Evolutionary conservation across 2,329 filamentous ascomycete genomes (phyloP).

Genomic region (Pseudovirgaria hyperparasitica): DNA sequence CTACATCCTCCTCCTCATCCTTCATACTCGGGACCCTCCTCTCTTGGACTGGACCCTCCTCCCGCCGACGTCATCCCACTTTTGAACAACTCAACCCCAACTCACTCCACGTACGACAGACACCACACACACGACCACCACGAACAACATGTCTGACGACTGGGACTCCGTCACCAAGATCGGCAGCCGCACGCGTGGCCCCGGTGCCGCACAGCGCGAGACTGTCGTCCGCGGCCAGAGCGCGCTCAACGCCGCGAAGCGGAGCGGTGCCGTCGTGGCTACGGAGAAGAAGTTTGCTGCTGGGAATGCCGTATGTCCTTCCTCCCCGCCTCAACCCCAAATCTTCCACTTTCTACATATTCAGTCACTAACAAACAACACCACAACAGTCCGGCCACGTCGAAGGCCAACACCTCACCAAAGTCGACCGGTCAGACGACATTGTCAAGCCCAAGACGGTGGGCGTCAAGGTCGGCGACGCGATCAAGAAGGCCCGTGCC

Average conservation of each 20-base stretch:
- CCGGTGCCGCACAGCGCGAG: constrained; percentile 58
- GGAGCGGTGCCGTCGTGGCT: constrained; percentile 59
- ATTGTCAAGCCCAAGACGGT: constrained; percentile 91
- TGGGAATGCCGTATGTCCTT: constrained; percentile 61
- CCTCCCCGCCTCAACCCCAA: constrained; percentile 2
- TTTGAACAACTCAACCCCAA: no score
- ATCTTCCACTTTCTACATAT: constrained; percentile 2
- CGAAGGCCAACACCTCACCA: constrained; percentile 92
- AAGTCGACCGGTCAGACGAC: constrained; percentile 94
- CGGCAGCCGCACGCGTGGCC: constrained; percentile 66
- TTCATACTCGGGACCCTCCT: no score
- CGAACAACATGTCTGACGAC: constrained; percentile 57
- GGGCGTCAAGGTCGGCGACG: constrained; percentile 65
- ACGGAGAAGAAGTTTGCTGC: constrained; percentile 87
- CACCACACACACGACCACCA: no score
- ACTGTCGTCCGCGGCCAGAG: constrained; percentile 77
- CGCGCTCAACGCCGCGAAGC: constrained; percentile 79
- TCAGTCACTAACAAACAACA: constrained; percentile 1
- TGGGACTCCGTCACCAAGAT: constrained; percentile 91
- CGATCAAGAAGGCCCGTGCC: constrained; percentile 67
- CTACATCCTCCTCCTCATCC: no score
- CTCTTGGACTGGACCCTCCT: no score
- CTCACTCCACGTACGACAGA: no score
- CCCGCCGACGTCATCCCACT: no score
- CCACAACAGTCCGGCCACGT: constrained; percentile 30